Conservation (phyloP, 108 stramenopile genomes). For the Pseudonitzschia delicatissima region DNA sequence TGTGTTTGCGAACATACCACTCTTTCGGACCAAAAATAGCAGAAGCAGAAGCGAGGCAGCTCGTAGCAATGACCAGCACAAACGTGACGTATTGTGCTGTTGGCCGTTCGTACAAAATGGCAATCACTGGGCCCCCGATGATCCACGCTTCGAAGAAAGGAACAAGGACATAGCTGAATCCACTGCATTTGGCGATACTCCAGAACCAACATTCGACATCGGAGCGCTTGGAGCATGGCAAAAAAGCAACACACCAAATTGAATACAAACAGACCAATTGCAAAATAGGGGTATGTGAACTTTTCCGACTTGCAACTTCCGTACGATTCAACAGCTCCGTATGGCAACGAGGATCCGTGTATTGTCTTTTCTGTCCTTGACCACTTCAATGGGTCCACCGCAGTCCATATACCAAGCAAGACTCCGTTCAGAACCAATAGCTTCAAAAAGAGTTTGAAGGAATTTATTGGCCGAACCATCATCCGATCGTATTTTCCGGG, state of each 20-base stretch:
- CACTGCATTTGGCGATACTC: constrained; percentile 41
- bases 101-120: constrained; percentile 18
- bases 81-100: constrained; percentile 20
- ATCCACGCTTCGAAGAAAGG: constrained; percentile 36
- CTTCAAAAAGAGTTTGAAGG: constrained; percentile 4
- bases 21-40: constrained; percentile 36
- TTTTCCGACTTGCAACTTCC: constrained; percentile 19
- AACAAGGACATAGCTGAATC: constrained; percentile 25
- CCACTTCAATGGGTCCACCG: constrained; percentile 33
- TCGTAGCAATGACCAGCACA: constrained; percentile 17
- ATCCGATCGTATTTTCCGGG: constrained; percentile 20
- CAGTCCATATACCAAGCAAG: constrained; percentile 29
- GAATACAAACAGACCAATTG: constrained; percentile 4
- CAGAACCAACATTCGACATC: constrained; percentile 30
- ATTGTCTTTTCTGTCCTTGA: constrained; percentile 2
- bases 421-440: constrained; percentile 29
- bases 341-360: not conserved
- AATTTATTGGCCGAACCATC: constrained; percentile 6
- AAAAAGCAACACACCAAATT: constrained; percentile 16
- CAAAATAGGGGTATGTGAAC: constrained; percentile 12
- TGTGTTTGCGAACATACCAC: constrained; percentile 36
- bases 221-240: constrained; percentile 27
- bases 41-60: constrained; percentile 11
- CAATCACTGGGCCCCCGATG: constrained; percentile 22
- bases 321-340: constrained; percentile 26